Base-by-base conservation (phyloP, 495 filamentous ascomycete species). In the Lepidopterella palustris region DNA sequence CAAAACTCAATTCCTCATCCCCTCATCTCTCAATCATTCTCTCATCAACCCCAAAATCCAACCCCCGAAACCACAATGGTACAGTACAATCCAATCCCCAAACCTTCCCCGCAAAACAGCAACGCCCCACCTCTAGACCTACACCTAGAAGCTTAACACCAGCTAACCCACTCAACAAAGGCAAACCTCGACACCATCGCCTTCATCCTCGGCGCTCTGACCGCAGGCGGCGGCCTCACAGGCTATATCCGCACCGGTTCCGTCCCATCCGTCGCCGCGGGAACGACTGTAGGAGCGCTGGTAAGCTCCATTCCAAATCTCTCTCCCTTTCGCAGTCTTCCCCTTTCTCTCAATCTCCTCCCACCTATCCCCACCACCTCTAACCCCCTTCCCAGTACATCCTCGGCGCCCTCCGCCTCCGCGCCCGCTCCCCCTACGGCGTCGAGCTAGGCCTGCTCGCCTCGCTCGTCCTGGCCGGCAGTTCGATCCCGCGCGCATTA, bases 211-310 rank as follows among this genome's bases (percentile, higher is more conserved):
- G 87, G 86, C 53, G 78, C 82, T 65, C 79, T 98, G 27, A 96
- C 90, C 60, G 90, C 90, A 51, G 77, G 86, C 45, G 93, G 93
- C 63, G 93, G 93, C 59, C 84, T 85, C 54, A 87, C 87, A 65
- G 93, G 93, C 68, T 98, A 87, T 73, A 79, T 54, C 29, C 85
- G 85, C 68, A 93, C 90, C 0, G 84, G 88, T 58, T 96, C 91
- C 24, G 70, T 92, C 59, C 92, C 92, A 39, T 95, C 90, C 15
- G 77, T 97, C 61, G 81, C 79, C 1, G 93, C 93, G 21, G 93
- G 93, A 28, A 68, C 87, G 56, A 84, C 84, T 26, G 89, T 98
- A 65, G 93, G 93, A 51, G 77, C 67, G 25, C 62, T 81, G 35
- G 76, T 79, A 74, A 27, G 66, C 61, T 39, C 47, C n/a, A n/a